Evolutionary conservation across 768 basidiomycete genomes (phyloP).

Genomic region (Dacryopinax spathularia): DNA sequence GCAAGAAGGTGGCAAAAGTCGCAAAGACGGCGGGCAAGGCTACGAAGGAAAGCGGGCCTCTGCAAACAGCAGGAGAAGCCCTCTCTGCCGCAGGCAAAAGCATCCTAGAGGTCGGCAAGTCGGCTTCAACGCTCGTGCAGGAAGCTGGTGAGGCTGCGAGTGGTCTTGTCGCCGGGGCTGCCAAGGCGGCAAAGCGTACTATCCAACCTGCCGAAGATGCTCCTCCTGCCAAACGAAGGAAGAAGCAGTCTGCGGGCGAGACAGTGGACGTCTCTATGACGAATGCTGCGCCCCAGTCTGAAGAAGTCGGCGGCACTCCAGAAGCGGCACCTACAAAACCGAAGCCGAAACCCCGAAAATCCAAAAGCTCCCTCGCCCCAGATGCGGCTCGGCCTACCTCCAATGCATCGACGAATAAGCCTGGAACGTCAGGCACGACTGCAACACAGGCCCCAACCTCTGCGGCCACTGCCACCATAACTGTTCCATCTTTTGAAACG

Average conservation of each 20-base stretch:
- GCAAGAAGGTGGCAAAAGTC: neutral
- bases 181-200: neutral
- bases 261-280: neutral
- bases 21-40: neutral
- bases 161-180: neutral
- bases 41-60: neutral
- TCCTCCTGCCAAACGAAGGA: neutral
- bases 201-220: neutral
- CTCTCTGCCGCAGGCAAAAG: neutral
- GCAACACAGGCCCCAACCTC: neutral
- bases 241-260: neutral
- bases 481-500: too few relatives aligned
- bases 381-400: too few relatives aligned
- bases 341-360: neutral
- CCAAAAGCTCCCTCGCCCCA: neutral
- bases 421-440: too few relatives aligned
- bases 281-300: neutral
- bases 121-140: neutral
- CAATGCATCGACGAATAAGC: too few relatives aligned
- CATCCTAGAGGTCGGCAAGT: neutral
- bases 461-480: neutral
- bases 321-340: neutral
- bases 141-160: neutral
- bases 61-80: neutral
- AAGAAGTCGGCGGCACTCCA: too few relatives aligned